Evolutionary conservation across 31 red algal species (phyloP).

Genomic region (Porphyra umbilicalis): DNA sequence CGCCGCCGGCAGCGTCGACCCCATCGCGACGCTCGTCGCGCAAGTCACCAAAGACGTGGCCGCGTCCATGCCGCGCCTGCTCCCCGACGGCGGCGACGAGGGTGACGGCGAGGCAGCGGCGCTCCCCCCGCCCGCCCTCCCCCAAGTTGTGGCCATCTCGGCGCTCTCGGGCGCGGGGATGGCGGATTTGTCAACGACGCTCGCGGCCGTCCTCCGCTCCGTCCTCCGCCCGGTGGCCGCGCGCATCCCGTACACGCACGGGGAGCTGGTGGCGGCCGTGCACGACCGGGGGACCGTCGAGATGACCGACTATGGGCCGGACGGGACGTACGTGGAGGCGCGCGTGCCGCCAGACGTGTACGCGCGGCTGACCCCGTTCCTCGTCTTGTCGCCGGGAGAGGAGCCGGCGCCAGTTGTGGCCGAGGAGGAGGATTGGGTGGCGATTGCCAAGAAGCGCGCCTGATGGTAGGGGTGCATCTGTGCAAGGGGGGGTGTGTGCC

Average conservation of each 20-base stretch:
- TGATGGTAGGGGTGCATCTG: background rate
- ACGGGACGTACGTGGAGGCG: constrained; percentile 59
- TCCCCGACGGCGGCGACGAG: constrained; percentile 3
- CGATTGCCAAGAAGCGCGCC: background rate
- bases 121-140: background rate
- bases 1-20: background rate
- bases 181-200: constrained; percentile 34
- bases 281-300: constrained; percentile 68
- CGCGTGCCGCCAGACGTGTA: constrained; percentile 45
- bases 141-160: constrained; percentile 33
- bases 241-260: constrained; percentile 65
- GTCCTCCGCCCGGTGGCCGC: constrained; percentile 57
- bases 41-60: background rate
- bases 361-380: constrained; percentile 20
- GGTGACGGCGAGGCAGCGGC: background rate
- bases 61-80: background rate
- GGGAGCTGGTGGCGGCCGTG: constrained; percentile 52
- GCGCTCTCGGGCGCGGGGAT: constrained; percentile 54
- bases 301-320: constrained; percentile 35
- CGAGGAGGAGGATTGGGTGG: background rate
- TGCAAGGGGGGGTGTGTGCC: background rate
- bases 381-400: constrained; percentile 5
- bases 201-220: constrained; percentile 58
- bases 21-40: constrained; percentile 8
- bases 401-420: background rate